Percentiles rank a stretch among this genome's conserved stretches.
phyloP scores from a whole-genome alignment of 2,329 filamentous ascomycete species.

The Hirsutella minnesotensis region DNA sequence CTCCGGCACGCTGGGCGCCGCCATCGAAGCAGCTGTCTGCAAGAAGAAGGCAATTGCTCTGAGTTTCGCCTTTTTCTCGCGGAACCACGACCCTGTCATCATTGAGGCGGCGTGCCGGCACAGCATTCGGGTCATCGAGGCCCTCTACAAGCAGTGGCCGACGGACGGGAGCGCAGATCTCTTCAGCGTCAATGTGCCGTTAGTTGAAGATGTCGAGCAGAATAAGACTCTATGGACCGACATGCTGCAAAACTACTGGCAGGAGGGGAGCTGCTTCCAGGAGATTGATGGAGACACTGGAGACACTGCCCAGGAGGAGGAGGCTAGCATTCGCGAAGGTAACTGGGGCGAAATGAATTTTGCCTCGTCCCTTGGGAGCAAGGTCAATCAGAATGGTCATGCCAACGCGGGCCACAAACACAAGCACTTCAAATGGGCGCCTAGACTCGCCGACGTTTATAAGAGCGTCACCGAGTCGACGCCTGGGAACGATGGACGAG shows the following conservation, averaged over 20 bases:
- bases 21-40: conserved; percentile 66
- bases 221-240: conserved; percentile 70
- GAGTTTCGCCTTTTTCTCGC: conserved; percentile 80
- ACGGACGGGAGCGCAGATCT: conserved; percentile 57
- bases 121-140: conserved; percentile 66
- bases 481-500: conserved; percentile 87
- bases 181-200: conserved; percentile 85
- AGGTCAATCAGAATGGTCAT: conserved; percentile 1
- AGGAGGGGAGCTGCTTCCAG: conserved; percentile 72
- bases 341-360: conserved; percentile 38
- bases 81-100: conserved; percentile 70
- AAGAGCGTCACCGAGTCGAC: conserved; percentile 68
- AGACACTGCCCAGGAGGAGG: conserved; percentile 57
- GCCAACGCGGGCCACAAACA: conserved; percentile 46
- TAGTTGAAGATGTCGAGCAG: conserved; percentile 61
- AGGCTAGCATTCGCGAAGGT: conserved; percentile 60
- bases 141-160: conserved; percentile 65
- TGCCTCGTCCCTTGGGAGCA: conserved; percentile 14
- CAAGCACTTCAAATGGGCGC: conserved; percentile 92
- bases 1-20: conserved; percentile 66
- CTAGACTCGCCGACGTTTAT: conserved; percentile 76
- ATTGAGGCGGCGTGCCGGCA: conserved; percentile 68
- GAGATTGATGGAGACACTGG: conserved; percentile 57
- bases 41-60: conserved; percentile 64
- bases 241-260: conserved; percentile 88